phyloP scores from a whole-genome alignment of 2,329 filamentous ascomycete species.

The Botrytis deweyae region DNA sequence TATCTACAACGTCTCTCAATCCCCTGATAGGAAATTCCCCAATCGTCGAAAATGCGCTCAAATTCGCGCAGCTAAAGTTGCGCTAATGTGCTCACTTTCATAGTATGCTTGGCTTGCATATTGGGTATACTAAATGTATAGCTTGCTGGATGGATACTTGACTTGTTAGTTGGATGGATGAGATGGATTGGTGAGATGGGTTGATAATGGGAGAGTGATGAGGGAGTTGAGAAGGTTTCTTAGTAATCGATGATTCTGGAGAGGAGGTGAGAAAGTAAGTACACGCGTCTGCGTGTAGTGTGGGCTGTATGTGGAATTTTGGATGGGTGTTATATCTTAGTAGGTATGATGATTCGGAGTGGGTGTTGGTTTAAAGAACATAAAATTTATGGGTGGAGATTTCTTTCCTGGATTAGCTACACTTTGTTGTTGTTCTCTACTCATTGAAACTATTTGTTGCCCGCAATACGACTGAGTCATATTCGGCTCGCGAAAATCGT shows the following conservation, averaged over 20 bases:
- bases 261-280: not conserved
- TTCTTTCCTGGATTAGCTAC: not conserved
- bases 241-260: not conserved
- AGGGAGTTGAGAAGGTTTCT: not conserved
- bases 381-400: not conserved
- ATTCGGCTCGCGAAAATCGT: not conserved
- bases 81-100: conserved; percentile 1
- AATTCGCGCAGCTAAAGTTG: not conserved
- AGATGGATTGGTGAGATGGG: not conserved
- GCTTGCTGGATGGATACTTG: not conserved
- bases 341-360: fast-evolving
- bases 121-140: not conserved
- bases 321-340: not conserved
- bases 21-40: no score
- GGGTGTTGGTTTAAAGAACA: not conserved
- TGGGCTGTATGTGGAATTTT: not conserved
- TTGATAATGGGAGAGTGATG: not conserved
- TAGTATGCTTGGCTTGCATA: not conserved
- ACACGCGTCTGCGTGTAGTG: not conserved
- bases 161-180: not conserved
- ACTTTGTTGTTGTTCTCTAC: not conserved
- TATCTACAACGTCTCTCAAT: not conserved
- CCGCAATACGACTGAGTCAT: not conserved
- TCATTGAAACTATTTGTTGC: not conserved
- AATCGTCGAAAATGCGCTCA: not conserved